Base-by-base conservation (phyloP, 306 rosid genomes). In the Hippophae tibetana region DNA sequence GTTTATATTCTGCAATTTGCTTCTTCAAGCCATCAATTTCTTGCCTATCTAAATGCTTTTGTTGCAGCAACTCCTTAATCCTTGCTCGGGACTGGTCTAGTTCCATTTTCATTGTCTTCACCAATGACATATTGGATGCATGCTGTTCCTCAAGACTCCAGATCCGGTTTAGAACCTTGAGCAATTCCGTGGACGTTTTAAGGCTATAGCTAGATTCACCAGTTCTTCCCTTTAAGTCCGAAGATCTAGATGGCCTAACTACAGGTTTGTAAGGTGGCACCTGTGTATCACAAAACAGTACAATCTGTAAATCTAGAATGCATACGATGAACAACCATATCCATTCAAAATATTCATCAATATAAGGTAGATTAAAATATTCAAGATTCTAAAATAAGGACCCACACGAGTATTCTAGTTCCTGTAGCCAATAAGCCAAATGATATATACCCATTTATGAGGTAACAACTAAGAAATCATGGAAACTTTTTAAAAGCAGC, bases 91-190 rank as follows among this genome's bases (percentile, higher is more conserved):
- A 76, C 42, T 47, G 76, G 57, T 64, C 62, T 43, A 82, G 80
- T 59, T 89, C 88, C 65, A 43, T 54, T 72, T 85, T 81, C 72
- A 83, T 69, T 55, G 83, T 72, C 70, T 69, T 79, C 64, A 81
- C 76, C 54, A 56, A 54, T 7, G 89, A 74, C 5, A 56, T 53
- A 64, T 72, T 81, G 23, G 86, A 81, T 40, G 77, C 74, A 13
- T 81, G 83, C 9, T 81, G 83, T 54, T 89, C 95, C 78, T 89
- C 95, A 46, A 83, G 83, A 62, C 83, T 76, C 83, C 85, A 81
- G 58, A 89, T 79, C 14, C 79, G 80, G 64, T 85, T 79, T 14
- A 89, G 80, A 47, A 81, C 76, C 71, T 67, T 86, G 46, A 81
- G 76, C 57, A 85, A 70, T 72, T 83, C 81, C 42, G 72, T 63